Base-by-base conservation (phyloP, 2,329 filamentous ascomycete genomes). In the Xylaria sp. region DNA sequence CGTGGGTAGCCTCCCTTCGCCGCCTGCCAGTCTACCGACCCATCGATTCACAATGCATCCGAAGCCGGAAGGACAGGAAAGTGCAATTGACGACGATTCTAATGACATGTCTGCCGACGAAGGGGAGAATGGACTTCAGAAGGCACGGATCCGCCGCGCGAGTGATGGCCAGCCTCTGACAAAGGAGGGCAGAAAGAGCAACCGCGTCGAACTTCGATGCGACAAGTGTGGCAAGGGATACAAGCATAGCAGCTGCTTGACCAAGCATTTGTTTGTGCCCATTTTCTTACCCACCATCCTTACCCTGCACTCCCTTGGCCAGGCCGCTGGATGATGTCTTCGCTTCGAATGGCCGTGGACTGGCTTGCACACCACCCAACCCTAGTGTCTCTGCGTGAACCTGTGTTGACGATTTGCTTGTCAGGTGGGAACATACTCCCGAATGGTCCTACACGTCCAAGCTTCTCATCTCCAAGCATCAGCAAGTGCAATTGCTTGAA, bases 181-280 rank as follows among this genome's bases (percentile, higher is more conserved):
- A 72, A 96, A 95, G 79, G 89, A 90, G 71, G 91, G 94, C 73
- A 84, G 86, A 82, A 94, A 92, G 81, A 86, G 87, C 78, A 91
- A 87, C 80, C 87, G 89, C 74, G 88, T 89, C 74, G 94, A 98
- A 78, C 87, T 99, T 76, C 92, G 91, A 79, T 99, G 95, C 83
- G 92, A 97, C 77, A 94, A 94, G 80, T 99, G 95, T 84, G 94
- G 94, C 79, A 99, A 99, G 86, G 93, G 93, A 81, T 99, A 99
- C 88, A 99, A 99, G 89, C 95, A 99, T 86, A 96, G 94, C 88
- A 98, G 95, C 84, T 99, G 95, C 88, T 88, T 99, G 84, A 96
- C 92, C 78, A 99, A 98, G 88, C 95, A 99, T 89, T 90, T 97
- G 95, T 98, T 89, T 87, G 95, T 97, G 85, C 82, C 85, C 88